Evolutionary conservation across 2,329 filamentous ascomycete genomes (phyloP).

Genomic region (Cercospora sp.): DNA sequence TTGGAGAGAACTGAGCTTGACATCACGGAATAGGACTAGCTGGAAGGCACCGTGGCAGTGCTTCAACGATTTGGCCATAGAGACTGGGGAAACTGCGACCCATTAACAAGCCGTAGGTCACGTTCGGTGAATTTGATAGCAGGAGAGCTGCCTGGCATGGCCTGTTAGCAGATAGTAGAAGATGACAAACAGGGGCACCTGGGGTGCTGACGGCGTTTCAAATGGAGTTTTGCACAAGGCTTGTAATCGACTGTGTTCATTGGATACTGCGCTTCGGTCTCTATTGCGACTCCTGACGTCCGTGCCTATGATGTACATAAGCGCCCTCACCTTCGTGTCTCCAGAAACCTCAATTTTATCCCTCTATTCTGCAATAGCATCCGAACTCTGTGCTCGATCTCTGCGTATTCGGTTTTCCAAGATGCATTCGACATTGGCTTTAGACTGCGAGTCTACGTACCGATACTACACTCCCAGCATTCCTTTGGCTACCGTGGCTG

Average conservation of each 20-base stretch:
- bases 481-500: constrained; percentile 10
- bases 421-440: neutral
- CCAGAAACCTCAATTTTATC: neutral
- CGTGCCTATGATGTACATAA: neutral
- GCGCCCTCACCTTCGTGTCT: neutral
- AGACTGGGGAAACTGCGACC: no score
- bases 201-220: neutral
- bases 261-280: neutral
- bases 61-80: no score
- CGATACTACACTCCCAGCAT: constrained; percentile 11
- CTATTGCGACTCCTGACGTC: neutral
- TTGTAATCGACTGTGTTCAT: neutral
- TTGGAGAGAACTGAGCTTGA: no score
- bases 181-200: neutral
- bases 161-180: neutral
- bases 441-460: neutral
- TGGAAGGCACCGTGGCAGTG: no score
- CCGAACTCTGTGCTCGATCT: neutral
- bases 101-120: no score
- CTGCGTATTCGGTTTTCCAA: neutral
- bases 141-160: neutral
- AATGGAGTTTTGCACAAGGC: neutral
- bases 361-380: neutral
- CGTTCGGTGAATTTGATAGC: neutral
- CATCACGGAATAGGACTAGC: no score